Conservation (phyloP, 179 eudicot genomes). For the Pouteria campechiana region DNA sequence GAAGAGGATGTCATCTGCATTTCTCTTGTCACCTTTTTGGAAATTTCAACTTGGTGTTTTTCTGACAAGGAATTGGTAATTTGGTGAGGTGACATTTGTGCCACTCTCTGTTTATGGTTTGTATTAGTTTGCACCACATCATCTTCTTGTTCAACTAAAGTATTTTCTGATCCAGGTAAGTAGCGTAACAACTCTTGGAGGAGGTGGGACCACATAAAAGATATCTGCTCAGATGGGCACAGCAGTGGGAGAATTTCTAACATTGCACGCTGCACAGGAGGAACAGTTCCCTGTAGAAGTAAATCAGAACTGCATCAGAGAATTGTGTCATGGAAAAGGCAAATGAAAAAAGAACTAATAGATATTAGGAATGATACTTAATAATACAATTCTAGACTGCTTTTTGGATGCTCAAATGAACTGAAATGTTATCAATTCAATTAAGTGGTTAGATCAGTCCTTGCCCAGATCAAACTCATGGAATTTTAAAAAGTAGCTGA, state of each 20-base stretch:
- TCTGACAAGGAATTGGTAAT: neutral
- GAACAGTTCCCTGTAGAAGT: constrained; percentile 62
- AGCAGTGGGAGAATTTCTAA: constrained; percentile 70
- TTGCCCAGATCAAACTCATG: too few species aligned
- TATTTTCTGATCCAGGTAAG: constrained; percentile 50
- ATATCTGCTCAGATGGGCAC: constrained; percentile 72
- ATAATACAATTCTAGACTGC: too few species aligned
- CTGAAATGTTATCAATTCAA: too few species aligned
- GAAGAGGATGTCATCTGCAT: too few species aligned
- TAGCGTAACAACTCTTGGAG: constrained; percentile 49
- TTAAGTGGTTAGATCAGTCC: too few species aligned
- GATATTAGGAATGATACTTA: too few species aligned
- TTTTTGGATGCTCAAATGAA: too few species aligned
- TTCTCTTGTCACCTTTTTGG: too few species aligned
- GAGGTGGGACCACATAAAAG: constrained; percentile 71
- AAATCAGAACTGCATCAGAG: constrained; percentile 1
- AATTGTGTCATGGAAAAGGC: neutral
- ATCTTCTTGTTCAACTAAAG: constrained; percentile 30
- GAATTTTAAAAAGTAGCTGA: too few species aligned
- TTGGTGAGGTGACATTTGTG: neutral
- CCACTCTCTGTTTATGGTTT: constrained; percentile 25
- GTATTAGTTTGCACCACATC: constrained; percentile 15
- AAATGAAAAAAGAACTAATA: neutral
- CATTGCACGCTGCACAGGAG: constrained; percentile 81
- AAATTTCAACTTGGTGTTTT: neutral